Evolutionary conservation across 805 yeast species (phyloP).

Genomic region (Candida sonorensis): DNA sequence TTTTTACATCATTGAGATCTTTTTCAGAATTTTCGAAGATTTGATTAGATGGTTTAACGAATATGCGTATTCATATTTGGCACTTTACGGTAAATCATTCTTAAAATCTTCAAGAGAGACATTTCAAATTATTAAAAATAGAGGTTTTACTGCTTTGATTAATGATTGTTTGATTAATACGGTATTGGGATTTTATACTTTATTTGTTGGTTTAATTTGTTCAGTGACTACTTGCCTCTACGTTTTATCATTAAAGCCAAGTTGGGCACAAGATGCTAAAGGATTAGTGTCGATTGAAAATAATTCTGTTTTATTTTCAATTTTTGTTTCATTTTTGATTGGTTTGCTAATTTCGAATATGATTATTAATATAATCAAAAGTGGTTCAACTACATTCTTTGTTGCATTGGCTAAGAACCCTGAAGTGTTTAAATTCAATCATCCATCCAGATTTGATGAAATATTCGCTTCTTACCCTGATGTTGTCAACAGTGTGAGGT

Average conservation of each 20-base stretch:
- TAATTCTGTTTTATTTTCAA: slow-evolving; percentile 32
- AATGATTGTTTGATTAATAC: slow-evolving; percentile 78
- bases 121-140: slow-evolving; percentile 60
- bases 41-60: slow-evolving; percentile 71
- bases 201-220: slow-evolving; percentile 48
- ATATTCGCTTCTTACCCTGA: slow-evolving; percentile 43
- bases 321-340: slow-evolving; percentile 40
- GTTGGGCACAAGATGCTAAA: slow-evolving; percentile 36
- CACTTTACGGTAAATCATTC: slow-evolving; percentile 80
- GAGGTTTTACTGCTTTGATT: slow-evolving; percentile 77
- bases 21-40: slow-evolving; percentile 27
- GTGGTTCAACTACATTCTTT: slow-evolving; percentile 76
- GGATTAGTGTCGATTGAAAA: slow-evolving; percentile 34
- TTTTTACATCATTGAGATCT: slow-evolving; percentile 5
- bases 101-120: slow-evolving; percentile 71
- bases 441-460: slow-evolving; percentile 49
- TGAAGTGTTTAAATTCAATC: slow-evolving; percentile 63
- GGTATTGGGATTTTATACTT: slow-evolving; percentile 62
- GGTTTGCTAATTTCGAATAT: slow-evolving; percentile 68
- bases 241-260: slow-evolving; percentile 62
- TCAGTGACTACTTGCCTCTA: slow-evolving; percentile 55
- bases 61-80: slow-evolving; percentile 81
- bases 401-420: slow-evolving; percentile 81
- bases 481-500: slow-evolving; percentile 33
- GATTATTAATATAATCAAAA: slow-evolving; percentile 60